Percentiles rank a stretch among this genome's conserved stretches.
Evolutionary conservation across 2,329 filamentous ascomycete genomes (phyloP).

Genomic region (Lachnellula cervina): DNA sequence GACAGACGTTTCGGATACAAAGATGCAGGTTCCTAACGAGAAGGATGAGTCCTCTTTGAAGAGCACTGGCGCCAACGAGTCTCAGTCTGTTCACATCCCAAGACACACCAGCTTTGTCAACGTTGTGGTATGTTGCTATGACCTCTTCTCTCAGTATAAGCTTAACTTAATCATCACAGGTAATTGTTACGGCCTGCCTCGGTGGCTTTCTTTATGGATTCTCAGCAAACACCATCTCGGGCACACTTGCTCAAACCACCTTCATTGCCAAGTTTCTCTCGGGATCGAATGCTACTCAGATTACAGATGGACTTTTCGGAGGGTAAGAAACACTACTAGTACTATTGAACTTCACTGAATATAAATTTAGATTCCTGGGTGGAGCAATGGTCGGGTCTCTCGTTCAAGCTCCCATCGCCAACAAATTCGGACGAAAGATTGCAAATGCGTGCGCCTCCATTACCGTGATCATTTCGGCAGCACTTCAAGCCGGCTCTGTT

Average conservation of each 20-base stretch:
- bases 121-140: slow-evolving; percentile 16
- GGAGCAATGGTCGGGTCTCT: slow-evolving; percentile 23
- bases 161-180: slow-evolving; percentile 11
- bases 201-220: slow-evolving; percentile 31
- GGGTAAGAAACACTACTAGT: slow-evolving; percentile 6
- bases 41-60: neutral
- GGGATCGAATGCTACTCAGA: slow-evolving; percentile 11
- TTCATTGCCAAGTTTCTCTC: slow-evolving; percentile 27
- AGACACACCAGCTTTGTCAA: slow-evolving; percentile 7
- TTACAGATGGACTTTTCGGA: slow-evolving; percentile 20
- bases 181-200: slow-evolving; percentile 22
- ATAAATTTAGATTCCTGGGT: slow-evolving; percentile 19
- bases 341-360: neutral
- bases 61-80: neutral
- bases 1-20: neutral
- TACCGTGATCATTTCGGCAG: slow-evolving; percentile 15
- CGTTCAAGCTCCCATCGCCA: slow-evolving; percentile 21
- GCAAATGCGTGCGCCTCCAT: slow-evolving; percentile 17
- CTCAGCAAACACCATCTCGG: slow-evolving; percentile 28
- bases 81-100: neutral
- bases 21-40: neutral
- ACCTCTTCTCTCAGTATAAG: slow-evolving; percentile 13
- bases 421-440: slow-evolving; percentile 19
- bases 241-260: slow-evolving; percentile 27
- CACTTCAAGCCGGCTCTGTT: slow-evolving; percentile 18